These are phyloP conservation scores for Trichoderma reesei DNA, from an alignment of 495 filamentous ascomycete genomes.

Conservation along the genomic window DNA sequence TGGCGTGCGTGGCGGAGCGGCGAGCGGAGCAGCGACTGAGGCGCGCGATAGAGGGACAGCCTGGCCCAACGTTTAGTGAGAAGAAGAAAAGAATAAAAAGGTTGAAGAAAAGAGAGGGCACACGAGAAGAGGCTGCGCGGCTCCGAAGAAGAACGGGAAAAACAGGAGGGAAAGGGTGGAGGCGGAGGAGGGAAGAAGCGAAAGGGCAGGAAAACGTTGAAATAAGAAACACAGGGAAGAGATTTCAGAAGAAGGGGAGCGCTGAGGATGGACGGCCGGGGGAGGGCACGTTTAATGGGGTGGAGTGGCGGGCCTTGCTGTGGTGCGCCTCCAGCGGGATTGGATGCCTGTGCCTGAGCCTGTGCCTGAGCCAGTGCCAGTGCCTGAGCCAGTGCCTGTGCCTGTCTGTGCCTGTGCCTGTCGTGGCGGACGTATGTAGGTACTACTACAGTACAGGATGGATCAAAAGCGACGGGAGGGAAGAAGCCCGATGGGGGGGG, in stretches of 20 bases:
- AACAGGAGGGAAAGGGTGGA: constrained; percentile 17
- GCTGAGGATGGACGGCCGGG: constrained; percentile 4
- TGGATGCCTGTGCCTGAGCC: no score
- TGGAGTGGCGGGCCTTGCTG: background rate
- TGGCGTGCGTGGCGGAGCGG: background rate
- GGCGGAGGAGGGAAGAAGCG: constrained; percentile 20
- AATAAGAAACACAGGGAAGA: constrained; percentile 18
- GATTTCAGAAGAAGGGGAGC: constrained; percentile 20
- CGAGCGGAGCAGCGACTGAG: background rate
- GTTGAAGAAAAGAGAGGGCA: constrained; percentile 9
- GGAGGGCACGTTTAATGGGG: constrained; percentile 9
- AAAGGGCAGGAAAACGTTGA: constrained; percentile 7
- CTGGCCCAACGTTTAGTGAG: background rate
- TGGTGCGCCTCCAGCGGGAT: background rate
- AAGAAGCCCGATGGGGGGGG: no score
- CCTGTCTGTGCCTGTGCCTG: no score
- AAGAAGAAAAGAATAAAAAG: background rate
- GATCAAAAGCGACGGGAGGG: no score
- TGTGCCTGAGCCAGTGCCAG: no score
- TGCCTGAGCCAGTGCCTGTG: no score
- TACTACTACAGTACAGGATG: no score
- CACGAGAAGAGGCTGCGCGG: constrained; percentile 15
- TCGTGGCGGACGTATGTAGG: no score
- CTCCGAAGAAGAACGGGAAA: constrained; percentile 24
- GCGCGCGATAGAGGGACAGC: constrained; percentile 6